Evolutionary conservation across 2,329 filamentous ascomycete species (phyloP), one percentile per base, ranked within the genome.

Genomic region (Penicillium sp.): DNA sequence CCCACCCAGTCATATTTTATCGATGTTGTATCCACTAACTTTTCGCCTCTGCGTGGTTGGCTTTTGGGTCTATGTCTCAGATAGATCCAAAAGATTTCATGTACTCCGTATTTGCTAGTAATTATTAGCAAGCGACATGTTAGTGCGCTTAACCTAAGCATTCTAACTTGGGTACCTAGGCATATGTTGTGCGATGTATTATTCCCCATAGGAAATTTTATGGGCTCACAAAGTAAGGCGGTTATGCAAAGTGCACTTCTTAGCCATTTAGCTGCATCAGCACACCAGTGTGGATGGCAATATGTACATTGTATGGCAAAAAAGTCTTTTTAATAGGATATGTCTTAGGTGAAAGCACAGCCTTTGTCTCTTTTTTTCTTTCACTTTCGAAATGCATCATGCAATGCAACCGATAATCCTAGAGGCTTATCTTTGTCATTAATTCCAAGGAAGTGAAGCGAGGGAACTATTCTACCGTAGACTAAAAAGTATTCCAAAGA

Each of bases 1-100:
- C 13, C 51, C 51, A 54, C 43, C 38, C 19, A 17, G 43, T 25
- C 25, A 41, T 43, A 49, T 53, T 39, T 39, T 48, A 47, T 49
- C 51, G 10, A 31, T 31, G 29, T 13, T 13, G 31, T 21, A 54
- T 54, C 52, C 43, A 49, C 52, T 33, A 5, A 6, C n/a, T 17
- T 19, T 39, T 54, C 10, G 43, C 42, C 33, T 33, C 42, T 48
- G 6, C 15, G 4, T 53, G 39, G 27, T 23, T 38, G 31, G 23
- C 19, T 39, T 23, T 49, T 33, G 17, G 51, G 8, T 19, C 15
- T 2, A 2, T 54, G 52, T 54, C 52, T 54, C 52, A 54, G 43
- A 41, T 38, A 33, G 15, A 33, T 54, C 52, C 52, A 23, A 23
- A 23, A 25, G 19, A 25, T 41, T 49, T 23, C 1, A 31, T 31